A percentile compares a stretch with the other conserved stretches of the same genome.
Evolutionary conservation across 208 protist genomes (phyloP).

Genomic region (Trypanosoma scelopori): DNA sequence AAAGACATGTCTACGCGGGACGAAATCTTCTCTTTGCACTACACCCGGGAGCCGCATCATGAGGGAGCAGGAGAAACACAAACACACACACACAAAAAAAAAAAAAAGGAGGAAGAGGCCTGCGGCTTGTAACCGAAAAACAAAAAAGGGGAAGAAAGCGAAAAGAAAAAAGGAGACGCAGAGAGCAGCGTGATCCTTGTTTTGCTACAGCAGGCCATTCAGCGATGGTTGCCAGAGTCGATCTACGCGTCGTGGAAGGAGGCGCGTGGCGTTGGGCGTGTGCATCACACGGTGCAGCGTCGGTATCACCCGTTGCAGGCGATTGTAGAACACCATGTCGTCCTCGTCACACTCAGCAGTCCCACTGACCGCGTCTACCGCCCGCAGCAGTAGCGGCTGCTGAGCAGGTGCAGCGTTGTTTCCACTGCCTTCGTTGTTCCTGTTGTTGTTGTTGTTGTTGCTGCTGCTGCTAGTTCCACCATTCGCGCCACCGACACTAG

Average conservation of each 20-base stretch:
- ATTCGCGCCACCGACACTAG: neutral
- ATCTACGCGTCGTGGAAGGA: conserved; percentile 74
- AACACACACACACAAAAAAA: too few relatives aligned
- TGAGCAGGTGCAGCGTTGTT: neutral
- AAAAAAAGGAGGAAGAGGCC: too few relatives aligned
- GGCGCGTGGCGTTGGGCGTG: conserved; percentile 30
- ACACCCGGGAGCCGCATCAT: too few relatives aligned
- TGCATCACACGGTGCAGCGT: neutral
- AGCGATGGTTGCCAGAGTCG: conserved; percentile 72
- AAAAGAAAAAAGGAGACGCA: neutral
- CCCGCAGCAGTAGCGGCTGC: neutral
- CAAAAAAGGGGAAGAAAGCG: conserved; percentile 1
- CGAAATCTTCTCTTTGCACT: too few relatives aligned
- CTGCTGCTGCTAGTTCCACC: neutral
- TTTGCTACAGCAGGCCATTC: conserved; percentile 19
- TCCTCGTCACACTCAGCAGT: conserved; percentile 2
- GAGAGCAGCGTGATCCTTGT: neutral
- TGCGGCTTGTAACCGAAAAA: too few relatives aligned
- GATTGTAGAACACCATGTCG: conserved; percentile 10
- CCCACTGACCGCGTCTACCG: neutral
- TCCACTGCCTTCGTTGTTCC: neutral
- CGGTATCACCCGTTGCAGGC: neutral
- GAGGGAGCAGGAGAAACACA: too few relatives aligned
- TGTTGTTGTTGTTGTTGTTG: neutral
- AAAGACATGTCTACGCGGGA: neutral